Evolutionary conservation across 129 eudicot species (phyloP).

Genomic region (Kitagawia praeruptora): DNA sequence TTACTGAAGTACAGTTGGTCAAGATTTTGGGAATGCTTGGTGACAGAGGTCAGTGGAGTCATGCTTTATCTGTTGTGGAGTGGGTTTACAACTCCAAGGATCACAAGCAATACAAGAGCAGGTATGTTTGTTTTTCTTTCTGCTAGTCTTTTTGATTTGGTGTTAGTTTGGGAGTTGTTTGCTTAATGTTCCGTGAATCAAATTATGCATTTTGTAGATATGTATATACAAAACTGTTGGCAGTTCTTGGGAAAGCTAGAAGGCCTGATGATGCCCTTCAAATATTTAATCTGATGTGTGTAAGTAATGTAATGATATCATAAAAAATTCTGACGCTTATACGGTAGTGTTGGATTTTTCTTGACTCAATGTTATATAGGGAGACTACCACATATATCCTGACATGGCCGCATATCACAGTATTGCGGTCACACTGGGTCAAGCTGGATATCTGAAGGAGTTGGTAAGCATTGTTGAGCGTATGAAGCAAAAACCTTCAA

Average conservation of each 20-base stretch:
- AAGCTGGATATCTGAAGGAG: constrained; percentile 85
- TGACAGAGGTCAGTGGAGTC: constrained; percentile 67
- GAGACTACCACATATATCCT: constrained; percentile 75
- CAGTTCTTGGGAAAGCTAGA: constrained; percentile 76
- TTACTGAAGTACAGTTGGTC: constrained; percentile 78
- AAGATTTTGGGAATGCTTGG: constrained; percentile 78
- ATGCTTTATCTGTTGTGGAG: constrained; percentile 75
- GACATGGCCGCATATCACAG: constrained; percentile 98
- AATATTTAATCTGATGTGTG: constrained; percentile 74
- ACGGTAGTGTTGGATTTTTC: not conserved
- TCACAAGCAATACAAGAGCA: constrained; percentile 66
- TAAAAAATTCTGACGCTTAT: not conserved
- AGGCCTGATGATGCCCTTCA: constrained; percentile 73
- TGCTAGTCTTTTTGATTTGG: not conserved
- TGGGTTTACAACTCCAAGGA: constrained; percentile 76
- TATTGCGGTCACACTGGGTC: constrained; percentile 81
- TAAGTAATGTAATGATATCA: constrained; percentile 28
- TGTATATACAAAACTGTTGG: constrained; percentile 84
- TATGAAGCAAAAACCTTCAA: constrained; percentile 74
- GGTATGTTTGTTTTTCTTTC: constrained; percentile 27
- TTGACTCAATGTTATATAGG: constrained; percentile 34
- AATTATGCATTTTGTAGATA: constrained; percentile 37
- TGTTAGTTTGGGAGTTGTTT: not conserved
- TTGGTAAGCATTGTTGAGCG: constrained; percentile 54
- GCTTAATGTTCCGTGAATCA: not conserved